Evolutionary conservation across 345 rosid genomes (phyloP), one percentile per base, ranked within the genome.

Genomic region (Aquilaria malaccensis): DNA sequence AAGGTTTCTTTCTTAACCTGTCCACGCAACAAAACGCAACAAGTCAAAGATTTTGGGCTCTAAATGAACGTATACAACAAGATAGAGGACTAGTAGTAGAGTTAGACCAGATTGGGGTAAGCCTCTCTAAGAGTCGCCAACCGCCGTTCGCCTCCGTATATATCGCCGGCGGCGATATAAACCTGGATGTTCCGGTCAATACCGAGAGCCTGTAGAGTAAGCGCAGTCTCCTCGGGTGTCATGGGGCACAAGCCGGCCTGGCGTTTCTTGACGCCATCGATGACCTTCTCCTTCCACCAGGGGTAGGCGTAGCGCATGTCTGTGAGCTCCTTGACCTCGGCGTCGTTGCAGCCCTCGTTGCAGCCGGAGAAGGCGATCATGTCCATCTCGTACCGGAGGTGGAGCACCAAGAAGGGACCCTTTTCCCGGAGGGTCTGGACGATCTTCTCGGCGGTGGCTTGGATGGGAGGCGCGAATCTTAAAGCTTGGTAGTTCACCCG

Each of bases 361-460:
- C 86, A 82, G 46, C 83, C 86, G 6, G 86, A 76, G 67, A 79
- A 82, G 9, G 86, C 80, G 2, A 82, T 58, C 86, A 82, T 82
- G 66, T 82, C 86, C 83, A 76, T 82, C 74, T 82, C 87, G 52
- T 82, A 82, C 62, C 87, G 57, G 14, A 82, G 80, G 75, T 82
- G 83, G 45, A 79, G 83, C 12, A 79, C 83, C 32, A 82, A 37
- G 73, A 82, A 82, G 30, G 77, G 82, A 50, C 84, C 87, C 15
- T 64, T 82, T 59, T 66, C 59, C 58, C 82, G 73, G 51, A 80
- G 61, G 58, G 77, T 58, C 7, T 61, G 67, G 22, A 82, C 73
- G 15, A 82, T 76, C 73, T 71, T 79, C 58, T 64, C 64, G 1
- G 79, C 84, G 52, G 79, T 51, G 11, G 70, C 70, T 65, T 80